These are phyloP conservation scores for Neonothopanus nambi DNA, from an alignment of 1,284 basidiomycete species.

Conservation along the genomic window DNA sequence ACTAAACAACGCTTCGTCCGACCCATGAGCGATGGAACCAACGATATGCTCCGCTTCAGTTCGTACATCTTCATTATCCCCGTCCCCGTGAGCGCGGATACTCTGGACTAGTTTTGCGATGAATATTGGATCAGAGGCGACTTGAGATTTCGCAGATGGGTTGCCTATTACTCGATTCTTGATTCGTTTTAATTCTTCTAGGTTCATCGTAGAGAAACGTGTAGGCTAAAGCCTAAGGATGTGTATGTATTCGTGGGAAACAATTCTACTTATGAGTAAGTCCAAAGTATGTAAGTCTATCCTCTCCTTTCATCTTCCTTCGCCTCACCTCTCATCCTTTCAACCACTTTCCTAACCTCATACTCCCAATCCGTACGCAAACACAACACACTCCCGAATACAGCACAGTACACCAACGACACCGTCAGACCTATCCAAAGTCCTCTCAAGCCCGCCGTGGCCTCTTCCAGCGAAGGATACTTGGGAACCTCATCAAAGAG, in stretches of 20 bases:
- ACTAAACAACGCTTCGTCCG: conserved; percentile 41
- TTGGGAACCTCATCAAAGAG: background rate
- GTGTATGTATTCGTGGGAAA: no score
- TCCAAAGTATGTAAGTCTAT: no score
- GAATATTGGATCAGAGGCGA: conserved; percentile 55
- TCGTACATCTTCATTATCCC: conserved; percentile 46
- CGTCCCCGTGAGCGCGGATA: conserved; percentile 44
- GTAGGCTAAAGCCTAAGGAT: background rate
- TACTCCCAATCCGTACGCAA: conserved; percentile 59
- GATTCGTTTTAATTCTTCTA: conserved; percentile 54
- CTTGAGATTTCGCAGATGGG: conserved; percentile 60
- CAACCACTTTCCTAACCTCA: conserved; percentile 59
- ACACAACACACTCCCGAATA: conserved; percentile 50
- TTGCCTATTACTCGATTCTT: conserved; percentile 79
- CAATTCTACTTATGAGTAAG: no score
- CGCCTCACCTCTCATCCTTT: conserved; percentile 35
- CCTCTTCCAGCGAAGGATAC: conserved; percentile 4
- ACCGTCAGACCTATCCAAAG: conserved; percentile 70
- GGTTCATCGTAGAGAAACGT: conserved; percentile 1
- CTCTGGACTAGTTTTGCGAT: conserved; percentile 59
- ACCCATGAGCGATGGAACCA: conserved; percentile 67
- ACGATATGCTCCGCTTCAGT: conserved; percentile 75
- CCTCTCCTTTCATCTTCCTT: background rate
- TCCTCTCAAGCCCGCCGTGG: conserved; percentile 51
- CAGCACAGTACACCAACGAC: conserved; percentile 55